These are phyloP conservation scores for Leishmania guyanensis DNA, from an alignment of 208 protist species.

Conservation along the genomic window DNA sequence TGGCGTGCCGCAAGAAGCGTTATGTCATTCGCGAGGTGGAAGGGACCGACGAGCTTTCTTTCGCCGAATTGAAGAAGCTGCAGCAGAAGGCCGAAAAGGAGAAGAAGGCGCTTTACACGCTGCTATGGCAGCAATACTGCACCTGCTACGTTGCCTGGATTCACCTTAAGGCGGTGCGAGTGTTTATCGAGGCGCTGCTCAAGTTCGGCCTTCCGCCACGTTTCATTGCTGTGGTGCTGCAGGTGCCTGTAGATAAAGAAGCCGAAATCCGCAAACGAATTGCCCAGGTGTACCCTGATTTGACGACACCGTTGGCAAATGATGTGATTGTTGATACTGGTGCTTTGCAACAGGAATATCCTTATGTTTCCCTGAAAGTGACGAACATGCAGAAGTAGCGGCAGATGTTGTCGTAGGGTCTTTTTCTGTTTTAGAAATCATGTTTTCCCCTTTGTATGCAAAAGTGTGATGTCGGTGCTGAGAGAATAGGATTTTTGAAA, in stretches of 20 bases:
- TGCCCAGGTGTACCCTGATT: conserved; percentile 70
- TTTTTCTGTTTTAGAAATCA: conserved; percentile 7
- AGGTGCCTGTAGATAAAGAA: conserved; percentile 73
- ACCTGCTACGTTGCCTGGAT: conserved; percentile 92
- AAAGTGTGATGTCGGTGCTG: background rate
- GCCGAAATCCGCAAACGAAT: conserved; percentile 76
- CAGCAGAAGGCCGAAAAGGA: conserved; percentile 83
- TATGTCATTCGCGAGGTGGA: conserved; percentile 84
- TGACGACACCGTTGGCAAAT: conserved; percentile 52
- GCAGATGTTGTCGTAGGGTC: background rate
- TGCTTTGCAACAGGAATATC: conserved; percentile 83
- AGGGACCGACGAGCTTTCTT: conserved; percentile 64
- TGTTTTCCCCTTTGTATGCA: conserved; percentile 4
- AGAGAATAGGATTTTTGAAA: background rate
- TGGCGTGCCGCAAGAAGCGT: conserved; percentile 74
- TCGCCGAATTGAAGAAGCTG: conserved; percentile 60
- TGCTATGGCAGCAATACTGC: conserved; percentile 87
- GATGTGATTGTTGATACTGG: conserved; percentile 54
- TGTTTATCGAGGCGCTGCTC: conserved; percentile 92
- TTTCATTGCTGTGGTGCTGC: conserved; percentile 85
- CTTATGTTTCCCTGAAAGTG: conserved; percentile 86
- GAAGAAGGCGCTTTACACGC: conserved; percentile 79
- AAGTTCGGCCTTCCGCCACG: conserved; percentile 89
- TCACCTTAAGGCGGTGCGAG: conserved; percentile 89
- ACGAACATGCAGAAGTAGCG: conserved; percentile 75